A percentile compares a stretch with the other conserved stretches of the same genome.
Conservation (phyloP, 306 rosid genomes). For the Dicorynia guianensis region DNA sequence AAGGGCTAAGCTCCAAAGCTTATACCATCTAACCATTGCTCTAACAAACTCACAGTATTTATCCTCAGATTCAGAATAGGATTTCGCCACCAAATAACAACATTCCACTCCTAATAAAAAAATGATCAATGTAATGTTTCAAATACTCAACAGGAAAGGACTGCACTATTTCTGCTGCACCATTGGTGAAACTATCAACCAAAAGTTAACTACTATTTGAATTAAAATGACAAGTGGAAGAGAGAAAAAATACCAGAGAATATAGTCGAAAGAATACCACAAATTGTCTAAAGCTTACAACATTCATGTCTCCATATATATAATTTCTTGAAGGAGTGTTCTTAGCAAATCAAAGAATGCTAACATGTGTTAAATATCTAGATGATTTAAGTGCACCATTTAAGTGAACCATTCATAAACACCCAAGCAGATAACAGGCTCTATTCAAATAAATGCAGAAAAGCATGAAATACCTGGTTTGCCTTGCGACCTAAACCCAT, state of each 20-base stretch:
- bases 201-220: not conserved
- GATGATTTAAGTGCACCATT: slow-evolving; percentile 10
- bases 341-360: slow-evolving; percentile 23
- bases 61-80: not conserved
- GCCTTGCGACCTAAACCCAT: slow-evolving; percentile 99
- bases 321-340: not conserved
- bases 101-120: not conserved
- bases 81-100: not conserved
- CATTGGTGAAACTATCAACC: not conserved
- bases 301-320: slow-evolving; percentile 13
- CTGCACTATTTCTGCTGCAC: not conserved
- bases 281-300: not conserved
- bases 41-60: not conserved
- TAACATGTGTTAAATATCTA: slow-evolving; percentile 23
- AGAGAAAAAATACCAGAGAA: not conserved
- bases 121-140: no score
- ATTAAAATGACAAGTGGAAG: no score
- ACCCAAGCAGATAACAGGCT: slow-evolving; percentile 19
- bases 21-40: not conserved
- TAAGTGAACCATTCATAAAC: slow-evolving; percentile 24
- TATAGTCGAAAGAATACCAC: not conserved
- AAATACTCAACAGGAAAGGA: no score
- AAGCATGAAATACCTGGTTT: slow-evolving; percentile 75
- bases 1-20: not conserved
- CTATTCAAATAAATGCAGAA: slow-evolving; percentile 16